These are phyloP conservation scores for Saccharomycopsis oosterbeekiorum DNA, from an alignment of 805 yeast genomes.

Conservation along the genomic window DNA sequence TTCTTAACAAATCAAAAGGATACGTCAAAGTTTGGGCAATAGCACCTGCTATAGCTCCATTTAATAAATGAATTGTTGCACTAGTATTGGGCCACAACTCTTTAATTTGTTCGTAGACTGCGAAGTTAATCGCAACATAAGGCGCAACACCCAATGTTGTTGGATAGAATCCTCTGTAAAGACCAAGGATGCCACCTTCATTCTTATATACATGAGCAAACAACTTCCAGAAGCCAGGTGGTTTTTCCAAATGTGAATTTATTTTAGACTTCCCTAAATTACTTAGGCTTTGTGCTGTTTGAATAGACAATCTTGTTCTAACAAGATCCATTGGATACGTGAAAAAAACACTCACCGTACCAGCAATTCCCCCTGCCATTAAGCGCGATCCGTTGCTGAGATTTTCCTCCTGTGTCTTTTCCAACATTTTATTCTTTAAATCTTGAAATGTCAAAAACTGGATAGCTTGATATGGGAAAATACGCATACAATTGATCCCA, in stretches of 20 bases:
- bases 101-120: conserved; percentile 75
- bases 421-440: conserved; percentile 28
- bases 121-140: conserved; percentile 86
- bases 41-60: conserved; percentile 86
- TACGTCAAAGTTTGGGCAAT: conserved; percentile 84
- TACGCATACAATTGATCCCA: conserved; percentile 79
- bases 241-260: conserved; percentile 27
- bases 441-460: conserved; percentile 81
- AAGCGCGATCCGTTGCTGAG: conserved; percentile 51
- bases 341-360: conserved; percentile 64
- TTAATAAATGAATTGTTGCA: conserved; percentile 30
- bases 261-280: conserved; percentile 36
- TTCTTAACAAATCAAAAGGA: conserved; percentile 81
- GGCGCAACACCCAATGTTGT: conserved; percentile 94
- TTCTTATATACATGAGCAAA: conserved; percentile 47
- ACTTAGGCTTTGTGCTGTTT: conserved; percentile 57
- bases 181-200: conserved; percentile 76
- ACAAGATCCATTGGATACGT: conserved; percentile 92
- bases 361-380: conserved; percentile 72
- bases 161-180: conserved; percentile 83
- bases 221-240: conserved; percentile 65
- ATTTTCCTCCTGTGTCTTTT: conserved; percentile 22
- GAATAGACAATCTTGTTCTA: conserved; percentile 80
- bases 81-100: conserved; percentile 37
- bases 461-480: conserved; percentile 89